These are phyloP conservation scores for Zygnema circumcarinatum DNA, from an alignment of 139 green algal genomes.

Conservation along the genomic window DNA sequence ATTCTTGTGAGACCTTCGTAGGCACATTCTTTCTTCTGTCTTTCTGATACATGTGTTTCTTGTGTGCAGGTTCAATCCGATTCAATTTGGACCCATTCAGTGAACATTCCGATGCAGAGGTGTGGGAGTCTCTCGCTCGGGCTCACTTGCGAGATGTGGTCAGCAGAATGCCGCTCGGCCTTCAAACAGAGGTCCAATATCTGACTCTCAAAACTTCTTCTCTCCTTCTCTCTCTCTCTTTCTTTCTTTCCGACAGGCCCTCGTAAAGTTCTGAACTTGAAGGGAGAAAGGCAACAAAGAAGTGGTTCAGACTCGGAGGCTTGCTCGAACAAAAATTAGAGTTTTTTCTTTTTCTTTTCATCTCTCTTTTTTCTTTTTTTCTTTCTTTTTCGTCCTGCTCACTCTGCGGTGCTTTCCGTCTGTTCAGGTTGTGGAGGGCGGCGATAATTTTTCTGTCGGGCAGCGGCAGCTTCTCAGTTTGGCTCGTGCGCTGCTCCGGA, in stretches of 20 bases:
- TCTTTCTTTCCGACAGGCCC: no score
- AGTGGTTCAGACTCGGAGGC: no score
- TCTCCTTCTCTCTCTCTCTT: no score
- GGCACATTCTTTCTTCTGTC: neutral
- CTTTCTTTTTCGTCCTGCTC: no score
- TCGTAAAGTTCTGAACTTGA: no score
- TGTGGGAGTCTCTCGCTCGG: conserved; percentile 79
- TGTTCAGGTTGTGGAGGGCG: conserved; percentile 68
- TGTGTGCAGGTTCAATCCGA: conserved; percentile 70
- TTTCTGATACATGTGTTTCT: neutral
- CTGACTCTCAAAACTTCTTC: neutral
- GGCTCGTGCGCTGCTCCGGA: conserved; percentile 80
- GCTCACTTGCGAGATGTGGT: conserved; percentile 73
- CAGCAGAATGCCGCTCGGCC: neutral
- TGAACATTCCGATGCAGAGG: conserved; percentile 71
- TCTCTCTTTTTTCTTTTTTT: no score
- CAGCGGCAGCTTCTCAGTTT: conserved; percentile 93
- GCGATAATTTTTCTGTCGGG: conserved; percentile 81
- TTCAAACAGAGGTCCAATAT: conserved; percentile 1
- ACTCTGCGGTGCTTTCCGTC: no score
- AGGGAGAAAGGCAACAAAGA: no score
- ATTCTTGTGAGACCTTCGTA: neutral
- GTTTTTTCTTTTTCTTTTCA: no score
- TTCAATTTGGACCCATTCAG: conserved; percentile 91
- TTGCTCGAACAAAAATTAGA: no score